phyloP scores from a whole-genome alignment of 2,329 filamentous ascomycete species.

The Colletotrichum lentis region DNA sequence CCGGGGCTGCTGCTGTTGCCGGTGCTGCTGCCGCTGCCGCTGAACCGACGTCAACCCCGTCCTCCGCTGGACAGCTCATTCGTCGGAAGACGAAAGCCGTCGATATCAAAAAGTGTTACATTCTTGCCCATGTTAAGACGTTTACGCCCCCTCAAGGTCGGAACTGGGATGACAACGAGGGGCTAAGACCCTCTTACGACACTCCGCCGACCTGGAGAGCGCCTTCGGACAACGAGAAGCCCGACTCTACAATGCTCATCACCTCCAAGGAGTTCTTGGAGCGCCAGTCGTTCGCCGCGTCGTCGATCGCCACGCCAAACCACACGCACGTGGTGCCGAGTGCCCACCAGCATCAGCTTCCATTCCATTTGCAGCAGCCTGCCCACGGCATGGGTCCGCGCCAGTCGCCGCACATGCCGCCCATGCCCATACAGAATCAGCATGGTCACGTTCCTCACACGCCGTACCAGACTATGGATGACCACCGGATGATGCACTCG shows the following conservation, averaged over 20 bases:
- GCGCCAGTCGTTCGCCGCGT: slow-evolving; percentile 63
- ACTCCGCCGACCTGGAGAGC: slow-evolving; percentile 87
- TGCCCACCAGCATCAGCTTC: slow-evolving; percentile 84
- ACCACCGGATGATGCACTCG: slow-evolving; percentile 88
- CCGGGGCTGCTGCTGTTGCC: neutral
- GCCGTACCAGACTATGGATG: slow-evolving; percentile 77
- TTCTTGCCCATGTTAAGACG: slow-evolving; percentile 63
- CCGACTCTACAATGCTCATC: slow-evolving; percentile 68
- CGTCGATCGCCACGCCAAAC: slow-evolving; percentile 72
- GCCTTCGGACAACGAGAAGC: slow-evolving; percentile 72
- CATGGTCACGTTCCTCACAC: slow-evolving; percentile 72
- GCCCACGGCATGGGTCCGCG: slow-evolving; percentile 72
- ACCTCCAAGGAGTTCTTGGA: slow-evolving; percentile 86
- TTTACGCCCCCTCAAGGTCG: slow-evolving; percentile 61
- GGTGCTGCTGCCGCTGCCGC: neutral
- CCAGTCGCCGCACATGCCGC: slow-evolving; percentile 77
- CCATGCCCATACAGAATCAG: slow-evolving; percentile 78
- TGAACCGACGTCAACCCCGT: slow-evolving; percentile 15
- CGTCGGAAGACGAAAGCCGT: slow-evolving; percentile 76
- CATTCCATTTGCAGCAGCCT: slow-evolving; percentile 81
- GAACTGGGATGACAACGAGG: slow-evolving; percentile 78
- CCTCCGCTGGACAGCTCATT: slow-evolving; percentile 62
- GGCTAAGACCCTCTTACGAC: slow-evolving; percentile 84
- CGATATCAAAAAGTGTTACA: slow-evolving; percentile 73
- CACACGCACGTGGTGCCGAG: slow-evolving; percentile 74